Conservation (phyloP, 106 monocot species). For the Apostasia ramifera region DNA sequence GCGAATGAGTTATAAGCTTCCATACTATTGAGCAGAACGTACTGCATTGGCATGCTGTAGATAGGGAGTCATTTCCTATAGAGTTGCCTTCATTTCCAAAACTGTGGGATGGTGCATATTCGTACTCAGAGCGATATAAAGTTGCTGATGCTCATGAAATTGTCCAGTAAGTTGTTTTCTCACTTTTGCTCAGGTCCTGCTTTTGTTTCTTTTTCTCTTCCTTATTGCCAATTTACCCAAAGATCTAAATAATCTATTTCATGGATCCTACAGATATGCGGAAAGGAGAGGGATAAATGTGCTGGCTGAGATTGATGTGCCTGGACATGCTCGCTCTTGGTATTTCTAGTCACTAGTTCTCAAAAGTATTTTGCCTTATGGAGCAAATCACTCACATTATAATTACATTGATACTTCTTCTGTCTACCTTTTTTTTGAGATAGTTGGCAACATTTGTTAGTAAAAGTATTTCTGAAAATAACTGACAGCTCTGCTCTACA, state of each 20-base stretch:
- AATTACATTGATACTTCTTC: too few species aligned
- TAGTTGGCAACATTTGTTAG: too few species aligned
- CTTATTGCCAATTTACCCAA: neutral
- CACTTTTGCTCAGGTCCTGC: neutral
- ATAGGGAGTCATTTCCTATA: constrained; percentile 83
- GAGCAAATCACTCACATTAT: neutral
- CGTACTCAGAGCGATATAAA: constrained; percentile 74
- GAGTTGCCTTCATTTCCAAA: constrained; percentile 91
- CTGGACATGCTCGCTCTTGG: constrained; percentile 91
- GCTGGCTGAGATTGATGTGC: constrained; percentile 95
- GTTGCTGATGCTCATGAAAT: constrained; percentile 74
- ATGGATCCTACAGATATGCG: constrained; percentile 66
- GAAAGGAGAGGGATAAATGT: constrained; percentile 79
- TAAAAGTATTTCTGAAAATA: neutral
- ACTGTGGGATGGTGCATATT: constrained; percentile 86
- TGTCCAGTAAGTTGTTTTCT: constrained; percentile 60
- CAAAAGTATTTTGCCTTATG: neutral
- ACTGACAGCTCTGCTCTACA: constrained; percentile 23
- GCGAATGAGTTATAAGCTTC: neutral
- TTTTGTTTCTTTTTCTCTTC: neutral
- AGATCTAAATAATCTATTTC: neutral
- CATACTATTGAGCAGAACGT: constrained; percentile 59
- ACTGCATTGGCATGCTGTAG: constrained; percentile 97
- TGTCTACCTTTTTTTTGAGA: too few species aligned
- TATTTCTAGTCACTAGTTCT: constrained; percentile 15